A percentile compares a stretch with the other conserved stretches of the same genome.
Conservation (phyloP, 1,284 basidiomycete species). For the Jaminaea rosea region DNA sequence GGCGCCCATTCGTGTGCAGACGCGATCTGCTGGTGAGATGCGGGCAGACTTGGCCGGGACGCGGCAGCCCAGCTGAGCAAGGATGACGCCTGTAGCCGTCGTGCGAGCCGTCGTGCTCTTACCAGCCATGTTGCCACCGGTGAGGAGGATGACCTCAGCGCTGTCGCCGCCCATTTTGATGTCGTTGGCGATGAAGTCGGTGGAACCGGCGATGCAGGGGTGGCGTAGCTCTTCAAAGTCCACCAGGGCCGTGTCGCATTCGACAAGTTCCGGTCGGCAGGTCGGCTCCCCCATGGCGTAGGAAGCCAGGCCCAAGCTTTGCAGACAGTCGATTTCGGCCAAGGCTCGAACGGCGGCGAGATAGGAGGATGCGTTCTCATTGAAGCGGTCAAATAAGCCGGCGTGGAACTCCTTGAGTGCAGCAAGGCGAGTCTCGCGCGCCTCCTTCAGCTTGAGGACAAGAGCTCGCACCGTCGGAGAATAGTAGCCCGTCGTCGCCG, state of each 20-base stretch:
- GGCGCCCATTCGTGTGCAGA: constrained; percentile 96
- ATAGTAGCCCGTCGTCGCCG: constrained; percentile 43
- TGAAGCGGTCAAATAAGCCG: constrained; percentile 64
- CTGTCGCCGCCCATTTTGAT: constrained; percentile 71
- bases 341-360: constrained; percentile 53
- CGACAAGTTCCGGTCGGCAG: constrained; percentile 80
- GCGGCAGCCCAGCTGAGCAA: constrained; percentile 96
- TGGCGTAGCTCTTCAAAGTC: constrained; percentile 77
- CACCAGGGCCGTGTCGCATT: constrained; percentile 65
- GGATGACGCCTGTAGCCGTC: constrained; percentile 90
- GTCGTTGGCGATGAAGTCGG: constrained; percentile 85
- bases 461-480: constrained; percentile 36
- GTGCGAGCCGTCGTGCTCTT: constrained; percentile 65
- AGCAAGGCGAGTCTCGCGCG: constrained; percentile 41
- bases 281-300: constrained; percentile 79
- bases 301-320: constrained; percentile 84
- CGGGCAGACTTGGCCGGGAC: constrained; percentile 78
- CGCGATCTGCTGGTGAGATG: constrained; percentile 80
- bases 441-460: constrained; percentile 45
- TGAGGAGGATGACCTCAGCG: constrained; percentile 75
- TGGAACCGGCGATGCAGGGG: constrained; percentile 53
- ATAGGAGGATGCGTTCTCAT: constrained; percentile 57
- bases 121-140: constrained; percentile 79
- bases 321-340: constrained; percentile 84
- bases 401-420: constrained; percentile 40